These are phyloP conservation scores for Fusarium dlaminii DNA, from an alignment of 2,329 filamentous ascomycete genomes.

Conservation along the genomic window DNA sequence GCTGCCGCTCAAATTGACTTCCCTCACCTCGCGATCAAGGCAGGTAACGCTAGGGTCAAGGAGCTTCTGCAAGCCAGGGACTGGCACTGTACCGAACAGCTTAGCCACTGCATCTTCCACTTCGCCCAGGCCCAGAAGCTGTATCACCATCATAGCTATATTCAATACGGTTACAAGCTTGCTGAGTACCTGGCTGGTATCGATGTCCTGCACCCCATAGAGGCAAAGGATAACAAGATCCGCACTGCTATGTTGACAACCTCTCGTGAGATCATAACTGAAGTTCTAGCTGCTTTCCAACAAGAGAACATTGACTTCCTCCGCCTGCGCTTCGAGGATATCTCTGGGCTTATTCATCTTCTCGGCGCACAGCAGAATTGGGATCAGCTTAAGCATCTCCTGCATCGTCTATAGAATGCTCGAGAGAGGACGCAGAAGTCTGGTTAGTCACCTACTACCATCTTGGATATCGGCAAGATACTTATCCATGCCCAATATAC, in stretches of 20 bases:
- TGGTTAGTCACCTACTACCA: slow-evolving; percentile 35
- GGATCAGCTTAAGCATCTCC: slow-evolving; percentile 52
- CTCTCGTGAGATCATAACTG: slow-evolving; percentile 39
- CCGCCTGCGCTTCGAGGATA: slow-evolving; percentile 54
- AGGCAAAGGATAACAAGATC: slow-evolving; percentile 41
- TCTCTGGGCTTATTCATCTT: slow-evolving; percentile 56
- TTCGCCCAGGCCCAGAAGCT: slow-evolving; percentile 54
- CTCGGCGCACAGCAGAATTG: slow-evolving; percentile 59
- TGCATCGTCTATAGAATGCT: slow-evolving; percentile 35
- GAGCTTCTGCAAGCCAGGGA: slow-evolving; percentile 51
- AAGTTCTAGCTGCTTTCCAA: slow-evolving; percentile 54
- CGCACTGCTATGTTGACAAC: slow-evolving; percentile 31
- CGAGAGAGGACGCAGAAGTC: slow-evolving; percentile 34
- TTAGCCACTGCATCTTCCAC: slow-evolving; percentile 54
- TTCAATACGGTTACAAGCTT: slow-evolving; percentile 57
- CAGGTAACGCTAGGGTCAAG: slow-evolving; percentile 45
- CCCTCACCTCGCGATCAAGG: slow-evolving; percentile 48
- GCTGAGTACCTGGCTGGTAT: slow-evolving; percentile 56
- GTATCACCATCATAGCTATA: slow-evolving; percentile 51
- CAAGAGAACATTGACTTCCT: slow-evolving; percentile 55
- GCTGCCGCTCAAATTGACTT: slow-evolving; percentile 50
- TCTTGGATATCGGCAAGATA: slow-evolving; percentile 38
- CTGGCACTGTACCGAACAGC: slow-evolving; percentile 53
- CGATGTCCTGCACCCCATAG: slow-evolving; percentile 46
- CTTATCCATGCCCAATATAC: slow-evolving; percentile 37